phyloP scores from a whole-genome alignment of 306 rosid species.

The Abrus precatorius region DNA sequence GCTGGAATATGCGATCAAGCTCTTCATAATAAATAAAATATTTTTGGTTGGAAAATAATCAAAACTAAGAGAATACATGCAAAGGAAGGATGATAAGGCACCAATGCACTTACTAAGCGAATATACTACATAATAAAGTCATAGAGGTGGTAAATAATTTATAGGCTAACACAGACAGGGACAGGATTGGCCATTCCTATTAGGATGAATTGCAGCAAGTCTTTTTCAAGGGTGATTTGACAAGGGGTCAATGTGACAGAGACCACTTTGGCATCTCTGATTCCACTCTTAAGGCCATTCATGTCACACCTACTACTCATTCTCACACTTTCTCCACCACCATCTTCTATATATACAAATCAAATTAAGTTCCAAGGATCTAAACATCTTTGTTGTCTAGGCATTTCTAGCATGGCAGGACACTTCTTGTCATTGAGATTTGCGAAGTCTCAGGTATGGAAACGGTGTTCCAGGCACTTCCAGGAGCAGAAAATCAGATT shows the following conservation, averaged over 20 bases:
- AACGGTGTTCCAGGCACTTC: conserved; percentile 55
- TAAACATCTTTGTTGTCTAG: conserved; percentile 3
- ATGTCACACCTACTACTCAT: conserved; percentile 38
- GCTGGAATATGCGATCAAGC: neutral
- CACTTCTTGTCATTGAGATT: conserved; percentile 41
- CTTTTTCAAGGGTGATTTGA: conserved; percentile 57
- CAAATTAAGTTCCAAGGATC: conserved; percentile 7
- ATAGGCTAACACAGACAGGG: conserved; percentile 54
- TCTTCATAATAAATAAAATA: conserved; percentile 7
- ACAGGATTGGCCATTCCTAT: conserved; percentile 39
- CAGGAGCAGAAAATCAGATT: conserved; percentile 64
- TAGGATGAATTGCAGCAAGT: conserved; percentile 44
- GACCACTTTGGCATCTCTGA: conserved; percentile 52
- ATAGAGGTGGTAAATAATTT: conserved; percentile 41
- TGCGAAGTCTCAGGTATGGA: conserved; percentile 51
- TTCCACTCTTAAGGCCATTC: conserved; percentile 44
- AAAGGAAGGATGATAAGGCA: conserved; percentile 33
- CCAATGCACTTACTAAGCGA: neutral
- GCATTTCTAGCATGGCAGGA: conserved; percentile 49
- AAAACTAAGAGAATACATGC: neutral
- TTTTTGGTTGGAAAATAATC: conserved; percentile 12
- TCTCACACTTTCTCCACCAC: conserved; percentile 37
- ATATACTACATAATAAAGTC: conserved; percentile 30
- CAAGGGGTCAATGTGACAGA: conserved; percentile 54
- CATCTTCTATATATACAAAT: conserved; percentile 37